Percentiles rank a stretch among this genome's conserved stretches.
Evolutionary conservation across 176 grass and related monocot genomes (phyloP).

Genomic region (Eleusine coracana): DNA sequence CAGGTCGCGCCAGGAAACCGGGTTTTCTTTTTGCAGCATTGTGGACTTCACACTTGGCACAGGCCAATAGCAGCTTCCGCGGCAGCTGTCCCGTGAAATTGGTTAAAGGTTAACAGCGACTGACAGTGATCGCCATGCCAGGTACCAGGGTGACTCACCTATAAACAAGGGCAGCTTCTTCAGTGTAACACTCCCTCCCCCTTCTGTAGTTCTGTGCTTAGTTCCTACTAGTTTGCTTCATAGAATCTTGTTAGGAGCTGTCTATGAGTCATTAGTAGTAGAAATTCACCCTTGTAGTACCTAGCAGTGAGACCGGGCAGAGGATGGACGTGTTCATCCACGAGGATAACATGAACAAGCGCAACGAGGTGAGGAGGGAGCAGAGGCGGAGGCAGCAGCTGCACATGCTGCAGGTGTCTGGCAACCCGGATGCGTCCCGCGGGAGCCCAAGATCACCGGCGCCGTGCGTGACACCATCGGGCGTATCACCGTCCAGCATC

Average conservation of each 20-base stretch:
- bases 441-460: constrained; percentile 25
- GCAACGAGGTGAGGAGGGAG: constrained; percentile 51
- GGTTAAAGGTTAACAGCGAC: constrained; percentile 38
- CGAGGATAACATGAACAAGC: constrained; percentile 70
- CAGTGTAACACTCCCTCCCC: constrained; percentile 20
- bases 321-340: constrained; percentile 76
- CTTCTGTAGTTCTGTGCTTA: neutral
- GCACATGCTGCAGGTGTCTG: constrained; percentile 39
- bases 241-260: neutral
- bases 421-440: constrained; percentile 6
- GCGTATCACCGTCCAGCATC: neutral
- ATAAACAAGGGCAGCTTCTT: constrained; percentile 29
- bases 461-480: constrained; percentile 6
- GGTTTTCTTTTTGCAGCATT: constrained; percentile 13
- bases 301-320: neutral
- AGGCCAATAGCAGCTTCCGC: constrained; percentile 14
- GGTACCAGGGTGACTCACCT: neutral
- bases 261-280: neutral
- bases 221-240: neutral
- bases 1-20: neutral
- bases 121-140: constrained; percentile 26
- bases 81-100: constrained; percentile 21
- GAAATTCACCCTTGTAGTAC: neutral
- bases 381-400: constrained; percentile 47
- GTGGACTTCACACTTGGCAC: constrained; percentile 52